Percentiles rank a stretch among this genome's conserved stretches.
These are phyloP conservation scores for Crassisporium funariophilum DNA, from an alignment of 768 basidiomycete species.

Conservation along the genomic window DNA sequence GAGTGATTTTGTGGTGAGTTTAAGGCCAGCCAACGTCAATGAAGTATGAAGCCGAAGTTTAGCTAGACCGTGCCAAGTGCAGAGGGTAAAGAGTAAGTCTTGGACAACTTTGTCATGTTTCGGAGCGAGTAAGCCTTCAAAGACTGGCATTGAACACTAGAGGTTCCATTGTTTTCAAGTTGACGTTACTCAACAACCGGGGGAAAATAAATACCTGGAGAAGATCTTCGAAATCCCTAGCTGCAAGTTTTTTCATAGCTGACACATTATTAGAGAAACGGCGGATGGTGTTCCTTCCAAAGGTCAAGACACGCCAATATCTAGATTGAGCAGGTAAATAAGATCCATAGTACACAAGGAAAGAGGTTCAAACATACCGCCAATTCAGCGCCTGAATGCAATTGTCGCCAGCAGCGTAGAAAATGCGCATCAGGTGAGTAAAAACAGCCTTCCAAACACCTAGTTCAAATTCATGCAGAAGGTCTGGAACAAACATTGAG, in stretches of 20 bases:
- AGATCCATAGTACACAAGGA: background rate
- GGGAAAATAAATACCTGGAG: slow-evolving; percentile 27
- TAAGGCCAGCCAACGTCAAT: background rate
- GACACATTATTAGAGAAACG: slow-evolving; percentile 27
- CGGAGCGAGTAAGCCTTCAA: slow-evolving; percentile 31
- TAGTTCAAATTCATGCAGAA: slow-evolving; percentile 44
- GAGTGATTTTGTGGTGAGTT: background rate
- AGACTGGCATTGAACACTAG: slow-evolving; percentile 36
- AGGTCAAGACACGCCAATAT: slow-evolving; percentile 14
- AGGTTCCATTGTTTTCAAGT: background rate
- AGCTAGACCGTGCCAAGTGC: slow-evolving; percentile 11
- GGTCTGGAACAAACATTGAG: slow-evolving; percentile 33
- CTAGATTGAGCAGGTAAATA: background rate
- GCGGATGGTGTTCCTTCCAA: slow-evolving; percentile 25
- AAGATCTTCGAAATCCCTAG: slow-evolving; percentile 35
- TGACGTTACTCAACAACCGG: background rate
- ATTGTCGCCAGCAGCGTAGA: slow-evolving; percentile 21
- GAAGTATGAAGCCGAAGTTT: slow-evolving; percentile 18
- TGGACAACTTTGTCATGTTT: slow-evolving; percentile 14
- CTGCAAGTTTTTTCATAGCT: slow-evolving; percentile 28
- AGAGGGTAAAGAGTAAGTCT: slow-evolving; percentile 10
- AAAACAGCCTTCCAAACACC: slow-evolving; percentile 40
- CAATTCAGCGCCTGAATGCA: slow-evolving; percentile 1
- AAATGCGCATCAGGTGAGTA: slow-evolving; percentile 35
- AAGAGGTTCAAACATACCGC: slow-evolving; percentile 6